Conservation (phyloP, 169 alveolate species). For the Cyclospora cayetanensis region DNA sequence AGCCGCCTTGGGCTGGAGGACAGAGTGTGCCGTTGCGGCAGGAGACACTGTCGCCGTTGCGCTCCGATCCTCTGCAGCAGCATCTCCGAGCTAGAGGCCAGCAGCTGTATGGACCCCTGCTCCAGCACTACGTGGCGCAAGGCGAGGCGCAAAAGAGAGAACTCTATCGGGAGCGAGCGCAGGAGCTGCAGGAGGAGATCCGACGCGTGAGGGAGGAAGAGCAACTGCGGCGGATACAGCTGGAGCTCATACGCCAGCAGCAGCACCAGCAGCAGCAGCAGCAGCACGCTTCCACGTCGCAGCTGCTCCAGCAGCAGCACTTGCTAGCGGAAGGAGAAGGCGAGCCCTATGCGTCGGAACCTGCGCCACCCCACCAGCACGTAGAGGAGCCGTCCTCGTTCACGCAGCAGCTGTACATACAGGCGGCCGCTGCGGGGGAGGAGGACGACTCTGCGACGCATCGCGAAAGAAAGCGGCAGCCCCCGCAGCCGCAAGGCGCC, state of each 20-base stretch:
- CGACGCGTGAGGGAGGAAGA: slow-evolving; percentile 18
- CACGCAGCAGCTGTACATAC: slow-evolving; percentile 45
- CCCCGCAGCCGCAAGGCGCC: not conserved
- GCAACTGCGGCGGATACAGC: not conserved
- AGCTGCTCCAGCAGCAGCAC: not conserved
- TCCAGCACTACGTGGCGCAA: not conserved
- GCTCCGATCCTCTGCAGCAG: not conserved
- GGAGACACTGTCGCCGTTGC: not conserved
- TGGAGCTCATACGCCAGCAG: slow-evolving; percentile 1
- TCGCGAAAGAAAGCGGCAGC: not conserved
- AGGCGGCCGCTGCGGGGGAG: slow-evolving; percentile 29
- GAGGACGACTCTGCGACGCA: slow-evolving; percentile 1
- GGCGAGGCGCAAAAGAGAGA: not conserved
- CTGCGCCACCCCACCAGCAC: not conserved
- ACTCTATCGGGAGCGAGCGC: not conserved
- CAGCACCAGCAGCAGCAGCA: not conserved
- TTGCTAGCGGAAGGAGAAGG: not conserved
- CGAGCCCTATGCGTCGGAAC: not conserved
- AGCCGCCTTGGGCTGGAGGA: not conserved
- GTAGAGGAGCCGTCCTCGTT: slow-evolving; percentile 32
- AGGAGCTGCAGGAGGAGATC: slow-evolving; percentile 27
- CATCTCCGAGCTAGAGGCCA: not conserved
- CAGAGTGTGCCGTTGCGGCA: not conserved
- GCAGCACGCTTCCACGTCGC: not conserved
- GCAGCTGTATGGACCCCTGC: not conserved